Conservation (phyloP, 2,329 filamentous ascomycete species). For the Gnomoniopsis smithogilvyi region DNA sequence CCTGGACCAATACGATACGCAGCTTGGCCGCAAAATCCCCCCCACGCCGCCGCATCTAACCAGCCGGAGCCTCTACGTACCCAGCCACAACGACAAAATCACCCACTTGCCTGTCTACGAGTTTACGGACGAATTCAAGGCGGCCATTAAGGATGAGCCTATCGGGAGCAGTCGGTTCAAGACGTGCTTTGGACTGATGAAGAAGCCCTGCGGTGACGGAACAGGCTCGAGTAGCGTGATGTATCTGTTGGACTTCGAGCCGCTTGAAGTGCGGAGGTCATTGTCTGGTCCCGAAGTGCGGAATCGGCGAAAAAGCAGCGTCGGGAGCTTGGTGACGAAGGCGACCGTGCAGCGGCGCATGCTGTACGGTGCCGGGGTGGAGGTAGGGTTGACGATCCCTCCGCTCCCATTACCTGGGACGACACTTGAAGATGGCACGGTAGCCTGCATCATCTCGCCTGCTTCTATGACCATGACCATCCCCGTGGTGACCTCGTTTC, state of each 20-base stretch:
- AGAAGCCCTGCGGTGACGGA: slow-evolving; percentile 16
- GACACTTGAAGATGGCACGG: background rate
- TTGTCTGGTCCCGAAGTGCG: background rate
- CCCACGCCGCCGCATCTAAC: slow-evolving; percentile 11
- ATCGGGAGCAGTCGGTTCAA: slow-evolving; percentile 17
- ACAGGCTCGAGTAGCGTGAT: slow-evolving; percentile 7
- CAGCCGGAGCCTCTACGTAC: slow-evolving; percentile 14
- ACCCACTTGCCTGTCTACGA: slow-evolving; percentile 17
- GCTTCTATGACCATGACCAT: slow-evolving; percentile 4
- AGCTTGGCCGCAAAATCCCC: slow-evolving; percentile 11
- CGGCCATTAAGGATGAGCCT: slow-evolving; percentile 10
- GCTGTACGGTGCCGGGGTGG: slow-evolving; percentile 9
- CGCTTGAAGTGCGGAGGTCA: slow-evolving; percentile 5
- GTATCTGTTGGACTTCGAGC: slow-evolving; percentile 17
- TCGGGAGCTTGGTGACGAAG: background rate
- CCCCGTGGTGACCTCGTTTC: slow-evolving; percentile 1
- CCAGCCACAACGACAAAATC: slow-evolving; percentile 12
- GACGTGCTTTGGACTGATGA: slow-evolving; percentile 14
- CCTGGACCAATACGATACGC: slow-evolving; percentile 11
- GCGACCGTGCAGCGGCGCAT: slow-evolving; percentile 9
- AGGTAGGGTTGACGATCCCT: slow-evolving; percentile 12
- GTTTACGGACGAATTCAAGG: slow-evolving; percentile 12
- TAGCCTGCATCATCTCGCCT: slow-evolving; percentile 8
- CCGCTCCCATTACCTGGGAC: background rate
- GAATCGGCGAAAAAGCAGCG: background rate